A percentile compares a stretch with the other conserved stretches of the same genome.
phyloP scores from a whole-genome alignment of 2,329 filamentous ascomycete genomes.

The Diaporthe destruens region DNA sequence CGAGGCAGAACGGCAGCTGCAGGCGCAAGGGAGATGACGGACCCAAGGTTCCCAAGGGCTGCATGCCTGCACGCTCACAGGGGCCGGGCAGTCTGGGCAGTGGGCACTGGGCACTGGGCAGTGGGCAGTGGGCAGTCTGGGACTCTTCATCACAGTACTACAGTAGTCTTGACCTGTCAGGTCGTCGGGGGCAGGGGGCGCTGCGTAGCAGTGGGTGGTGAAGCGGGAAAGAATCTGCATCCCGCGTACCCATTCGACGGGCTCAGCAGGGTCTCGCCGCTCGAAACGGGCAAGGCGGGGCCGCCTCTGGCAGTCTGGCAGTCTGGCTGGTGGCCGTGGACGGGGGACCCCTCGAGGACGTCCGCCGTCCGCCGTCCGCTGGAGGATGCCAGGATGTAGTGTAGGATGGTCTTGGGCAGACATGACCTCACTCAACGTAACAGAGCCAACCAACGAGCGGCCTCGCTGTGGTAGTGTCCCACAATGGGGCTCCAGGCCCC shows the following conservation, averaged over 20 bases:
- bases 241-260: constrained; percentile 32
- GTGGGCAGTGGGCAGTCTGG: no score
- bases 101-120: no score
- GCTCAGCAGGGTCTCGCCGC: constrained; percentile 2
- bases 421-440: no score
- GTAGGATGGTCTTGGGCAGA: background rate
- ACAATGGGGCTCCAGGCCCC: background rate
- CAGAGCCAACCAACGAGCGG: background rate
- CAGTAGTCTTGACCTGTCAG: no score
- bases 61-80: constrained; percentile 12
- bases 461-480: constrained; percentile 8
- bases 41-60: constrained; percentile 1
- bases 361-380: no score
- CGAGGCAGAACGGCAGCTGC: constrained; percentile 23
- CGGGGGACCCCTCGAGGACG: background rate
- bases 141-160: no score
- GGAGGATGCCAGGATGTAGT: background rate
- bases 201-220: constrained; percentile 20
- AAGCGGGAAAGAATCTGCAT: constrained; percentile 35
- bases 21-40: constrained; percentile 1
- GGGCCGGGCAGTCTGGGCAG: no score
- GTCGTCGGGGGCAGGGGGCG: no score
- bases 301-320: background rate
- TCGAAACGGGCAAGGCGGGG: constrained; percentile 15
- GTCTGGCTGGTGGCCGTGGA: background rate